Percentiles rank a stretch among this genome's conserved stretches.
Evolutionary conservation across 1,284 basidiomycete genomes (phyloP).

Genomic region (Butyriboletus pseudospeciosus): DNA sequence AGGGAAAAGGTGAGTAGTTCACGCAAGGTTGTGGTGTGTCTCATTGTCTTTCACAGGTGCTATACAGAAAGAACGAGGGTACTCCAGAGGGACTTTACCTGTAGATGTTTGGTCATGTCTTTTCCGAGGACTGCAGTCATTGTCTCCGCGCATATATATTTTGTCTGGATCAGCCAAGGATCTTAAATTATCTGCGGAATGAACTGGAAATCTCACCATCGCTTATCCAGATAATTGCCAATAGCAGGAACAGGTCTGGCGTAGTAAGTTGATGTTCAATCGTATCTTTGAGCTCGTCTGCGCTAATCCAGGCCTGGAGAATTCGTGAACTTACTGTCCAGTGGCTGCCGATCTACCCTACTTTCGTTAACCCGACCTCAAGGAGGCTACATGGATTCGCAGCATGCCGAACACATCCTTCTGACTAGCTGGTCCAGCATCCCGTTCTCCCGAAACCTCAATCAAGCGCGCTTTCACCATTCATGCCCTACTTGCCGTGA

Average conservation of each 20-base stretch:
- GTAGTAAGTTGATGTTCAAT: not conserved
- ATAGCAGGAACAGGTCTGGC: not conserved
- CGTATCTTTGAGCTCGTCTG: not conserved
- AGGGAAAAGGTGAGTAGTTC: constrained; percentile 71
- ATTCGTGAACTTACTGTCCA: not conserved
- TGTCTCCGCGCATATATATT: constrained; percentile 1
- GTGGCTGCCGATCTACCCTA: not conserved
- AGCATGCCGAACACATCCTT: not conserved
- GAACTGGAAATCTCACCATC: not conserved
- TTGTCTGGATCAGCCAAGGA: not conserved
- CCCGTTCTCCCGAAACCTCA: not conserved
- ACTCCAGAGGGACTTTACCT: constrained; percentile 82
- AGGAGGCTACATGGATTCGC: not conserved
- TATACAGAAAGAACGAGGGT: constrained; percentile 93
- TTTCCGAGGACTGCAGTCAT: constrained; percentile 1
- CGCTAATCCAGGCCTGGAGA: not conserved
- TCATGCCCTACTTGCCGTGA: not conserved
- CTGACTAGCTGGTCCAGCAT: not conserved
- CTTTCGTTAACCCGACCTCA: not conserved
- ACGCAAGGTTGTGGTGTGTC: constrained; percentile 9
- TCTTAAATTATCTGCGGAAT: not conserved
- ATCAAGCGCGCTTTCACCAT: not conserved
- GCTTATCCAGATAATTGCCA: not conserved
- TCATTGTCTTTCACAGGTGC: constrained; percentile 47
- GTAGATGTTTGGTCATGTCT: constrained; percentile 33